Evolutionary conservation across 495 filamentous ascomycete genomes (phyloP), one percentile per base, ranked within the genome.

Genomic region (Aspergillus saccharolyticus): DNA sequence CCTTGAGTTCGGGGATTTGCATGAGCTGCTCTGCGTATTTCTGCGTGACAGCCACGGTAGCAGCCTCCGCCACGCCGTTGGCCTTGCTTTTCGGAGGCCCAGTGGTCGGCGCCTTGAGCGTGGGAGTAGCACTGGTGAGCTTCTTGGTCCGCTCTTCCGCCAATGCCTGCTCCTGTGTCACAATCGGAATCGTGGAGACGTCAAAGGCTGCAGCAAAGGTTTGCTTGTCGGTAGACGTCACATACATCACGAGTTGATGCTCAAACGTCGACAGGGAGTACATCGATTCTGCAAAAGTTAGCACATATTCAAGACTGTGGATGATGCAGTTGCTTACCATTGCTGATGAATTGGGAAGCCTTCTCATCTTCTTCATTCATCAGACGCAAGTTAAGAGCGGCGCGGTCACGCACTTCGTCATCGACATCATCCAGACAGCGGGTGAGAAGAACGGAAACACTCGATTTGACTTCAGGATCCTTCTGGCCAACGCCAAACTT

Each of bases 401-500:
- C 94, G 65, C 94, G 90, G 69, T 99, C 94, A 43, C 94, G 85
- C 45, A 97, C 95, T 74, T 99, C 94, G 64, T 99, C 94, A 74
- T 99, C 94, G 8, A 89, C 91, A 71, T 99, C 94, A 74, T 99
- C 94, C 60, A 97, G 77, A 70, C 95, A 97, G 59, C 95, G 81
- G 22, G 89, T 93, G 43, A 99, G 86, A 54, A 99, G 80, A 54
- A 97, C 95, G 39, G 87, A 83, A 19, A 99, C 91, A 68, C 91
- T 96, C 30, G 88, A 83, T 82, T 97, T 97, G 61, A 99, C 89
- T 68, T 97, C 95, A 1, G 88, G 88, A 64, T 97, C 93, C 74
- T 96, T 94, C 71, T 96, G 95, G 43, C 91, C 91, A 53, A 97
- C 91, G 62, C 94, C 95, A 69, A 97, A 97, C 71, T 97, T 99